Base-by-base conservation (phyloP, 441 rosid genomes). In the Populus trichocarpa region DNA sequence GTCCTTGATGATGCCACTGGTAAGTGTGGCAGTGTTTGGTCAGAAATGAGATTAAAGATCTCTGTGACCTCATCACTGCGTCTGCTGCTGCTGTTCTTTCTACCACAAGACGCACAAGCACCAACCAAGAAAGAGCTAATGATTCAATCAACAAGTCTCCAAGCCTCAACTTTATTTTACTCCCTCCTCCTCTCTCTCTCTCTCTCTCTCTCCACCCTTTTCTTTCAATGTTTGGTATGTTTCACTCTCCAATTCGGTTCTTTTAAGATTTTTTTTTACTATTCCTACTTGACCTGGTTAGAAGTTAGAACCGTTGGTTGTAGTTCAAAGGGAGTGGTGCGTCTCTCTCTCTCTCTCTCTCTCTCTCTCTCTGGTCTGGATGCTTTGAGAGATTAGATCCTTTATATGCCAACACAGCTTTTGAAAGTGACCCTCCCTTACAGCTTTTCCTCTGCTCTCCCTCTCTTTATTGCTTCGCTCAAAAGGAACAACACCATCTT, bases 21-120 rank as follows among this genome's bases (percentile, higher is more conserved):
- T 67, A 66, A 76, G 59, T 67, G 65, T 77, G 79, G 82, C 80
- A 82, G 87, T 76, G 83, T 81, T 79, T 76, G 84, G 86, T 78
- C 89, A 83, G 86, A 78, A 71, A 75, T 78, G 81, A 84, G 85
- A 85, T 85, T 85, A 86, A 85, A 86, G 87, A 78, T 86, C 61
- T 81, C 81, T 82, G 80, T 82, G 84, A 73, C 81, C 78, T 83
- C 81, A 83, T 84, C 83, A 73, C 83, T 80, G 83, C 77, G 33
- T 75, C 78, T 23, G 53, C 78, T 38, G n/a, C 79, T 78, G 81
- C 81, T 77, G 32, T 84, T 82, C 76, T 75, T 69, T 78, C 82
- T 82, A 81, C 80, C 50, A 6, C 67, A 69, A 32, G 32, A 70
- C 50, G 23, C 59, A 72, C 57, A 38, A 14, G 73, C 83, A 67